Evolutionary conservation across 495 filamentous ascomycete genomes (phyloP).

Genomic region (Penicillium dipodomyicola): DNA sequence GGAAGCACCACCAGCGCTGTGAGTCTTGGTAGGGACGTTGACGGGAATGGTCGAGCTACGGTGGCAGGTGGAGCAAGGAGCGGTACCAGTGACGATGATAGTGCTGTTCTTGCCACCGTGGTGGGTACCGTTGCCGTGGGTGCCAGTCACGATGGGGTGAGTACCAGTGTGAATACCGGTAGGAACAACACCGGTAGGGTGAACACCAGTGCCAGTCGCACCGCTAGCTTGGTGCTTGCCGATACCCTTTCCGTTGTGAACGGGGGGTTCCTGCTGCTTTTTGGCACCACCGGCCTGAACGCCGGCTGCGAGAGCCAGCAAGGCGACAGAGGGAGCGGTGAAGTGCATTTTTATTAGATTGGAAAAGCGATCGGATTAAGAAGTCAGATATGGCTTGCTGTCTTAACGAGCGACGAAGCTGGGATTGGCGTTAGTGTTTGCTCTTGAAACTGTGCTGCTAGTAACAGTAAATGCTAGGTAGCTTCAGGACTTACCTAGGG

Average conservation of each 20-base stretch:
- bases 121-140: constrained; percentile 10
- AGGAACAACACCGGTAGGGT: constrained; percentile 9
- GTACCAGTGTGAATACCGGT: constrained; percentile 19
- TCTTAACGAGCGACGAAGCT: constrained; percentile 28
- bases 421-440: background rate
- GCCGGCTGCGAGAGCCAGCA: constrained; percentile 31
- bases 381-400: constrained; percentile 17
- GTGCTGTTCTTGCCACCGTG: background rate
- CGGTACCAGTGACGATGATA: constrained; percentile 2
- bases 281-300: constrained; percentile 16
- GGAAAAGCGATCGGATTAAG: constrained; percentile 24
- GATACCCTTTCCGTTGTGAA: constrained; percentile 11
- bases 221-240: background rate
- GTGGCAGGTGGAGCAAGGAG: constrained; percentile 7
- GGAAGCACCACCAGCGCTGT: constrained; percentile 3
- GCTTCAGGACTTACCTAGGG: constrained; percentile 13
- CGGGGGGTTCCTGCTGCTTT: constrained; percentile 21
- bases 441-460: background rate
- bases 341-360: constrained; percentile 26
- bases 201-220: constrained; percentile 5
- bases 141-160: constrained; percentile 17
- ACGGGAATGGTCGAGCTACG: constrained; percentile 12
- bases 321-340: constrained; percentile 20
- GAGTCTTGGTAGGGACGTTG: background rate
- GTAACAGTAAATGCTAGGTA: background rate